Conservation (phyloP, 2,329 filamentous ascomycete genomes). For the Ceratocystiopsis sp. region DNA sequence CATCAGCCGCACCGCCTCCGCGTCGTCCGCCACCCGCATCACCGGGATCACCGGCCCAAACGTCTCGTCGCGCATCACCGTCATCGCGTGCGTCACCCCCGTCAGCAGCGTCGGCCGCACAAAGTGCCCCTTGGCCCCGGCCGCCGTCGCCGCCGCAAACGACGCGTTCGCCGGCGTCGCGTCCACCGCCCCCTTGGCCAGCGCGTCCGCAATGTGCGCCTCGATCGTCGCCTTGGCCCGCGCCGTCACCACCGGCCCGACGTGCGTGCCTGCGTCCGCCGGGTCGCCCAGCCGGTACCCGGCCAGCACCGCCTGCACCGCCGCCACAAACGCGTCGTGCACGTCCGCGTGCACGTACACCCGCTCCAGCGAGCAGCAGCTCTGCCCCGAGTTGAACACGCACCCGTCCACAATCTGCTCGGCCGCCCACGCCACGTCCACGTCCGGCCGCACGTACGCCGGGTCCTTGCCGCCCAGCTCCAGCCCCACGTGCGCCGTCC, state of each 20-base stretch:
- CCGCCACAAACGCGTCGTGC: conserved; percentile 66
- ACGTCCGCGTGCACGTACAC: conserved; percentile 80
- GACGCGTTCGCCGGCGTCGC: conserved; percentile 61
- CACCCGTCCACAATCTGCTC: conserved; percentile 90
- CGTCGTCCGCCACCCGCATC: conserved; percentile 67
- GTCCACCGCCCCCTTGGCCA: conserved; percentile 70
- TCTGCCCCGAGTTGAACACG: conserved; percentile 98
- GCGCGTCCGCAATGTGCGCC: conserved; percentile 64
- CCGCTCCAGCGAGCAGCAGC: conserved; percentile 83
- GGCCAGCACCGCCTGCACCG: conserved; percentile 61
- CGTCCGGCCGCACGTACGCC: conserved; percentile 72
- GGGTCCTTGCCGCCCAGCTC: conserved; percentile 93
- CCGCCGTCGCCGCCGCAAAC: conserved; percentile 38
- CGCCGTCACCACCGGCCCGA: conserved; percentile 80
- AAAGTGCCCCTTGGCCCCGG: conserved; percentile 87
- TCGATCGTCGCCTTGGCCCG: conserved; percentile 59
- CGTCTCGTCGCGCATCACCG: conserved; percentile 83
- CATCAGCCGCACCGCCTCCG: conserved; percentile 71
- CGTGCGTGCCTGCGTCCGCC: conserved; percentile 56
- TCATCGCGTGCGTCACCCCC: conserved; percentile 66
- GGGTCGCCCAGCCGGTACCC: conserved; percentile 84
- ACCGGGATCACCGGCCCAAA: conserved; percentile 88
- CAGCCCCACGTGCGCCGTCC: conserved; percentile 71
- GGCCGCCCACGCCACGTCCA: conserved; percentile 79
- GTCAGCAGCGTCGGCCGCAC: conserved; percentile 72